Evolutionary conservation across 2,329 filamentous ascomycete species (phyloP).

Genomic region (Magnaporthales sp.): DNA sequence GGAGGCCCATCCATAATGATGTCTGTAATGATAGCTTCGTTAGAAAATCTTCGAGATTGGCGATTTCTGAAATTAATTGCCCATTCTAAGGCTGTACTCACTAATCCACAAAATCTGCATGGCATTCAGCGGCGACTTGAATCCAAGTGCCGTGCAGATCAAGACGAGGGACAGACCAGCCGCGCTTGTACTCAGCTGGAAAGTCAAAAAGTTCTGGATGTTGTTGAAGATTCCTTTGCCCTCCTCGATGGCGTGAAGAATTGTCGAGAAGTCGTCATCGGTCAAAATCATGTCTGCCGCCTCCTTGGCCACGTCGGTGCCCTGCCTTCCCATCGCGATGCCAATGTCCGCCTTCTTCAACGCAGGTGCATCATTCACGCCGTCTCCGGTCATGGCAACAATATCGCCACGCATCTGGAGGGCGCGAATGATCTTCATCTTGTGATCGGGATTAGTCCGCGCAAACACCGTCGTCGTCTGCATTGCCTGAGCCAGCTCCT

Average conservation of each 20-base stretch:
- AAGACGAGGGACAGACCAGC: constrained; percentile 87
- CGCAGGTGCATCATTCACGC: constrained; percentile 94
- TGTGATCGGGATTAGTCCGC: constrained; percentile 92
- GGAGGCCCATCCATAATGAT: constrained; percentile 99
- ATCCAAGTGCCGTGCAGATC: constrained; percentile 84
- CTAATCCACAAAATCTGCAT: constrained; percentile 99
- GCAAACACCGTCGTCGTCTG: constrained; percentile 89
- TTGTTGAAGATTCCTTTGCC: constrained; percentile 99
- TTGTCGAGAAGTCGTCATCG: constrained; percentile 84
- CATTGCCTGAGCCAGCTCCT: constrained; percentile 77
- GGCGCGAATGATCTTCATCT: constrained; percentile 91
- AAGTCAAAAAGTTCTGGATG: constrained; percentile 98
- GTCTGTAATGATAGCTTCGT: constrained; percentile 47
- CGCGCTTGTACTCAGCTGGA: constrained; percentile 94
- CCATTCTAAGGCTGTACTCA: constrained; percentile 42
- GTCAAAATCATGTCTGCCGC: constrained; percentile 90
- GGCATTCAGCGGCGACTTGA: constrained; percentile 91
- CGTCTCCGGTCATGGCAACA: constrained; percentile 97
- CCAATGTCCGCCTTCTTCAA: constrained; percentile 97
- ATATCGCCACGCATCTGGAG: constrained; percentile 91
- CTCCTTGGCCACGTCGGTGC: constrained; percentile 95
- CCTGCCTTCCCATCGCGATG: constrained; percentile 90
- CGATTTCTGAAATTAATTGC: background rate
- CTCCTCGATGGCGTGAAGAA: constrained; percentile 92
- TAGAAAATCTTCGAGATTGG: background rate